Conservation (phyloP, 2,329 filamentous ascomycete genomes). For the Pyrenochaeta sp. region DNA sequence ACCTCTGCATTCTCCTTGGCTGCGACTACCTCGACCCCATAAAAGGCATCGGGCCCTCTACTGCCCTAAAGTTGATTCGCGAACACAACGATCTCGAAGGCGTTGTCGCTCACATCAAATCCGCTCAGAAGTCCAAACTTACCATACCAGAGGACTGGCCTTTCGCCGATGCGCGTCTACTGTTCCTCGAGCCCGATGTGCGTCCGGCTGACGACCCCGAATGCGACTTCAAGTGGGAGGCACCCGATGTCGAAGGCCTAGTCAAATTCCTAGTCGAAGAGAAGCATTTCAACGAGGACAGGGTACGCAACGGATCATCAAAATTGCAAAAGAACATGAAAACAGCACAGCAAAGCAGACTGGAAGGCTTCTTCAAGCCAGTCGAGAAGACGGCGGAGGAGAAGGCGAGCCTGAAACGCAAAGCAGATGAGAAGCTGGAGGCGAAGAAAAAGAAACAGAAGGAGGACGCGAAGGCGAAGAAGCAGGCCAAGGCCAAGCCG, state of each 20-base stretch:
- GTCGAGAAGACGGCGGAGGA: conserved; percentile 87
- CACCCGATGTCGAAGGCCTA: conserved; percentile 87
- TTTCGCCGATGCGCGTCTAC: conserved; percentile 85
- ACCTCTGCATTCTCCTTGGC: conserved; percentile 95
- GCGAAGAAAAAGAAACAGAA: conserved; percentile 96
- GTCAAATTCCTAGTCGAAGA: conserved; percentile 90
- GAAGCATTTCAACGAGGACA: conserved; percentile 96
- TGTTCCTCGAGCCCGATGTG: conserved; percentile 93
- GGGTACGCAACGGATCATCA: conserved; percentile 80
- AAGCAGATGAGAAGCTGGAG: conserved; percentile 89
- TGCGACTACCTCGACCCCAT: conserved; percentile 98
- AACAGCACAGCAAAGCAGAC: conserved; percentile 84
- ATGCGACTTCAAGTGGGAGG: conserved; percentile 98
- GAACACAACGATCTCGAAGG: conserved; percentile 89
- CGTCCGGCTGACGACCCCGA: conserved; percentile 80
- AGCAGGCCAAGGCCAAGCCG: conserved; percentile 86
- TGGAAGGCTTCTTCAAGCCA: conserved; percentile 98
- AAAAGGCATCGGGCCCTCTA: conserved; percentile 90
- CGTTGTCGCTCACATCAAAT: conserved; percentile 81
- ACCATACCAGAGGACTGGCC: conserved; percentile 96
- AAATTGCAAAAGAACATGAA: conserved; percentile 91
- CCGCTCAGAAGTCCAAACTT: conserved; percentile 74
- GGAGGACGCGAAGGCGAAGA: conserved; percentile 94
- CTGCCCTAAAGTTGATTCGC: conserved; percentile 91
- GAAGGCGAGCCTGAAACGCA: conserved; percentile 86